Base-by-base conservation (phyloP, 2,329 filamentous ascomycete species). In the Annulohypoxylon truncatum region DNA sequence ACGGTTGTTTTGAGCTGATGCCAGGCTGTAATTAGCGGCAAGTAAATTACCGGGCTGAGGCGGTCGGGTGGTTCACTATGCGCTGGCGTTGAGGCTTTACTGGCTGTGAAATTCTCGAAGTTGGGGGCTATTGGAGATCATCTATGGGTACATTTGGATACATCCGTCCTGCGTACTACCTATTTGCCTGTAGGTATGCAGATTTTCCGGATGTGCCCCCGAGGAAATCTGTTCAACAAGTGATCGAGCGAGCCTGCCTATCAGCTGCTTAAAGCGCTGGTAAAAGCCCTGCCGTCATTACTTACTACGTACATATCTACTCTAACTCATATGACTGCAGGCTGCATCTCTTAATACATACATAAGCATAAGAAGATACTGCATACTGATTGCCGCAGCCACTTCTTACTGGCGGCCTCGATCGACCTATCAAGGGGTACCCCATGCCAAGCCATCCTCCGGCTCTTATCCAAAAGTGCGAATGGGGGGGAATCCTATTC, bases 31-130 rank as follows among this genome's bases (percentile, higher is more conserved):
- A 50, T 35, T 69, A 69, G 67, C 67, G 67, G 67, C 64, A 67
- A 64, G 58, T 67, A 67, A 67, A 69, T 67, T 69, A 69, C 64
- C 64, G 67, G 64, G 67, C 67, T 69, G 67, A 67, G 54, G 64
- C 64, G 61, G 61, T 66, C 61, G 67, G 66, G 55, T 66, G 57
- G 61, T 50, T 50, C 44, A 51, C 42, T 50, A 47, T 50, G 59
- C 53, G 57, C 50, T 55, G 67, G 64, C 51, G 61, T 53, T 69
- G 67, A 67, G 67, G 67, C 64, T 69, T 64, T 61, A 60, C 58
- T 64, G 53, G 56, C 28, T 51, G 53, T 38, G 42, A 68, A 35
- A 44, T 60, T 55, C 56, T 61, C 61, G 38, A 68, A 62, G 42
- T 66, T 55, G 61, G 66, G 64, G 53, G 58, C 58, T 54, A 62